Evolutionary conservation across 2,329 filamentous ascomycete genomes (phyloP).

Genomic region (Metarhizium anisopliae): DNA sequence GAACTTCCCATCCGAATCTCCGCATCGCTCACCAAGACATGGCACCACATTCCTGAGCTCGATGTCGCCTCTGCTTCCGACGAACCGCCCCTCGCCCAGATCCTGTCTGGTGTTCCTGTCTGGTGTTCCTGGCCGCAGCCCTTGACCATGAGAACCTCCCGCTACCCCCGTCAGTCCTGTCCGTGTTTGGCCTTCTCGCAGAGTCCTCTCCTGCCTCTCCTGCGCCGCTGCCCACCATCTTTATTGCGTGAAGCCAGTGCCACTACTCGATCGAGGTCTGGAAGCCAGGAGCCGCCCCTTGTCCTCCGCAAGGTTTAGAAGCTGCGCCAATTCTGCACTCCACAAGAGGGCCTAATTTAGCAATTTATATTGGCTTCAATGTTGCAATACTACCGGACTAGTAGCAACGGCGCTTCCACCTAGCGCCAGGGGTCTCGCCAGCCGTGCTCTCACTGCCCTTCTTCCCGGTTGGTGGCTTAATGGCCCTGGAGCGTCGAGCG

Average conservation of each 20-base stretch:
- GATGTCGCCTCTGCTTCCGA: too few relatives aligned
- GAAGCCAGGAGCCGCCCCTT: neutral
- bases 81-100: too few relatives aligned
- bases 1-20: neutral
- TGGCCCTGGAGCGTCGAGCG: too few relatives aligned
- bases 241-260: neutral
- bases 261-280: neutral
- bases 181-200: too few relatives aligned
- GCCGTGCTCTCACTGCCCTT: too few relatives aligned
- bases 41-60: too few relatives aligned
- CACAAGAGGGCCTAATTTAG: slow-evolving; percentile 1
- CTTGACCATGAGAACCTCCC: neutral
- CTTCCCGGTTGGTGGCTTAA: too few relatives aligned
- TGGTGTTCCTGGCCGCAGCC: too few relatives aligned
- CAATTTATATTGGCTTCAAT: neutral
- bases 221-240: neutral
- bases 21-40: too few relatives aligned
- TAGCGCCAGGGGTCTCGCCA: neutral
- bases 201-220: too few relatives aligned
- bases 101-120: too few relatives aligned
- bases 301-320: neutral
- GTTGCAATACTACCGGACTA: neutral
- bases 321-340: slow-evolving; percentile 1
- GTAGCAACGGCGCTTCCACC: neutral
- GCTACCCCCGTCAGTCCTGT: neutral